These are phyloP conservation scores for Ustilago nuda DNA, from an alignment of 1,284 basidiomycete species.

Conservation along the genomic window DNA sequence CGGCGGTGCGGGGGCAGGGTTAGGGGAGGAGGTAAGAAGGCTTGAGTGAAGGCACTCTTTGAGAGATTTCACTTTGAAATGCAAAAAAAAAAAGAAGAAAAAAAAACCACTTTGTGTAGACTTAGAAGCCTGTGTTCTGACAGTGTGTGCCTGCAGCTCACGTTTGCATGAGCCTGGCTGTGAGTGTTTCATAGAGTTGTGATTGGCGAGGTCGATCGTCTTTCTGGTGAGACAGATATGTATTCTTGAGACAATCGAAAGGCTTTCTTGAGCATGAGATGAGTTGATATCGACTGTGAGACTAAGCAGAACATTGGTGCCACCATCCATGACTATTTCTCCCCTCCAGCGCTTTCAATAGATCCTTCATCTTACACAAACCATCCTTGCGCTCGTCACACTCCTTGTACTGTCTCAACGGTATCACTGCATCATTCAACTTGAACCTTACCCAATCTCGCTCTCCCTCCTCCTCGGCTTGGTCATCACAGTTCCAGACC, in stretches of 20 bases:
- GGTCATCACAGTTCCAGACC: constrained; percentile 44
- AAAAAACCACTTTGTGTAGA: no score
- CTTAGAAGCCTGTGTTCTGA: no score
- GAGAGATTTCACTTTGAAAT: no score
- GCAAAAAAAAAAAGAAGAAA: no score
- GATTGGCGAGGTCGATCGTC: no score
- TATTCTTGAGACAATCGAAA: neutral
- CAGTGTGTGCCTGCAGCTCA: no score
- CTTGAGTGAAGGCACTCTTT: no score
- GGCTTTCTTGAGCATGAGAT: neutral
- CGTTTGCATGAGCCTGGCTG: no score
- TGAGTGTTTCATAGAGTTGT: no score
- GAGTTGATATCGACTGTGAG: neutral
- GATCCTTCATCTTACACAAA: constrained; percentile 45
- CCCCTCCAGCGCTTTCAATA: constrained; percentile 43
- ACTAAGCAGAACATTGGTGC: constrained; percentile 25
- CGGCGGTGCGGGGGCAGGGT: neutral
- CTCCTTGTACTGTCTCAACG: constrained; percentile 50
- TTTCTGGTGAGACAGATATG: neutral
- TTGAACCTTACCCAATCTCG: constrained; percentile 35
- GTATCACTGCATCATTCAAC: constrained; percentile 62
- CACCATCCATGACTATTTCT: constrained; percentile 56
- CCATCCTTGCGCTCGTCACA: constrained; percentile 57
- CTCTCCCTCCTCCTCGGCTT: neutral
- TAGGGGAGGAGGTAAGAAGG: neutral